phyloP scores from a whole-genome alignment of 352 stramenopile species.

The Globisporangium camurandrum region DNA sequence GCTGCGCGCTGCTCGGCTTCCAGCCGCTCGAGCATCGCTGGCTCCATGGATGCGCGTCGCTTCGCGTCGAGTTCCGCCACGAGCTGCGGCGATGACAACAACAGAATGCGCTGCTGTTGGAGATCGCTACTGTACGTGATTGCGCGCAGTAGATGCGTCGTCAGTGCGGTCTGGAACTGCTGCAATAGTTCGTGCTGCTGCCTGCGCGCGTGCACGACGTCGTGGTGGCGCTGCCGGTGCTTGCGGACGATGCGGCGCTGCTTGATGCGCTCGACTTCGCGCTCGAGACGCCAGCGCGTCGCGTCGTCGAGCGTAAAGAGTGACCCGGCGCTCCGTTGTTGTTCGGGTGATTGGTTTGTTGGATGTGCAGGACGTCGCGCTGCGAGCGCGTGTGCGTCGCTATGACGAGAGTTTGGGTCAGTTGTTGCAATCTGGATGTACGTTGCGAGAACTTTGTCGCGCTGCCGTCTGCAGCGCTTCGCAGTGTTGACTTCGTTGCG shows the following conservation, averaged over 20 bases:
- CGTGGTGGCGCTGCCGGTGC: slow-evolving; percentile 26
- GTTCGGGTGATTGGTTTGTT: no score
- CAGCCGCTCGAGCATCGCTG: slow-evolving; percentile 45
- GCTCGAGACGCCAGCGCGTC: slow-evolving; percentile 31
- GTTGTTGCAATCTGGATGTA: slow-evolving; percentile 33
- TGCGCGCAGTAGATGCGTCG: slow-evolving; percentile 33
- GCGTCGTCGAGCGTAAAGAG: slow-evolving; percentile 51
- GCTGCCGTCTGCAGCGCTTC: slow-evolving; percentile 35
- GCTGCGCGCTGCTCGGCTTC: slow-evolving; percentile 15
- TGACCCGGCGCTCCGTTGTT: slow-evolving; percentile 26
- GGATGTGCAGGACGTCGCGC: background rate
- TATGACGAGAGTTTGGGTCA: background rate
- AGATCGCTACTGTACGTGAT: slow-evolving; percentile 47
- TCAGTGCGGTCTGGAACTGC: slow-evolving; percentile 33
- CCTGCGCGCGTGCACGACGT: slow-evolving; percentile 29
- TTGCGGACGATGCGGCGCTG: slow-evolving; percentile 30
- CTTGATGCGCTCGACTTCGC: slow-evolving; percentile 30
- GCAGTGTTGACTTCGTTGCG: slow-evolving; percentile 34
- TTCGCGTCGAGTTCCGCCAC: slow-evolving; percentile 28
- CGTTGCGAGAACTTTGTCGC: slow-evolving; percentile 15
- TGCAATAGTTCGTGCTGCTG: slow-evolving; percentile 41
- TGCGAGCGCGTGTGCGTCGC: background rate
- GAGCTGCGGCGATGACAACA: slow-evolving; percentile 43
- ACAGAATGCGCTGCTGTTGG: slow-evolving; percentile 45
- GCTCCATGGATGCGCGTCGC: slow-evolving; percentile 31